Evolutionary conservation across 2,329 filamentous ascomycete species (phyloP), one percentile per base, ranked within the genome.

Genomic region (Ceratocystis albifundus): DNA sequence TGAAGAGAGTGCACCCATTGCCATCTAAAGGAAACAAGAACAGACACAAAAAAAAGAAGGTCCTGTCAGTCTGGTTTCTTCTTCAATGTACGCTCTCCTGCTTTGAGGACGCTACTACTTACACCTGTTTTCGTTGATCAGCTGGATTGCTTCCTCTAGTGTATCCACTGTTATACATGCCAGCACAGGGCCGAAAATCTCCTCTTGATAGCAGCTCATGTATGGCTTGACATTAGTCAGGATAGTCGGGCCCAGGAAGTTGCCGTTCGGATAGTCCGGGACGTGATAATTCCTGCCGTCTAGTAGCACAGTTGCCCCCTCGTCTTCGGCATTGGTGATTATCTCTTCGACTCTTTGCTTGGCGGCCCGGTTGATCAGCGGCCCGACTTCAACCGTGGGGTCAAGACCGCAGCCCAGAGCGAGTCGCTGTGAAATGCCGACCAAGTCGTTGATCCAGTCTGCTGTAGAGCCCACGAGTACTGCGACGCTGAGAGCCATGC

Each of bases 401-500:
- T 71, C 71, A 2, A 69, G 62, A 2, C 71, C 70, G 17, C 69
- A 67, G n/a, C 70, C 70, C 1, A 72, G 65, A 3, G 69, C 62
- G 1, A 87, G 76, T 1, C 73, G 76, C 76, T 83, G 84, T 25
- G 84, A 83, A 46, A 83, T 77, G 73, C 85, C 81, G 1, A 82
- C 84, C 65, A 87, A 79, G 70, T 87, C 84, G 12, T 79, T 76
- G 32, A 87, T 76, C 85, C 85, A 88, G 36, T 85, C 80, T 73
- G 84, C 82, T 36, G 84, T 85, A 74, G 85, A 82, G 48, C 84
- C 85, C 45, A 88, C 80, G 74, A 84, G 81, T 63, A 88, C 83
- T 8, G 84, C 75, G 0, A 84, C 85, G 8, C 80, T 81, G 69
- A 81, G 84, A 0, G 83, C 82, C 73, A 84, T 80, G 73, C 84